These are phyloP conservation scores for Wickerhamomyces ciferrii DNA, from an alignment of 805 yeast genomes.

Conservation along the genomic window DNA sequence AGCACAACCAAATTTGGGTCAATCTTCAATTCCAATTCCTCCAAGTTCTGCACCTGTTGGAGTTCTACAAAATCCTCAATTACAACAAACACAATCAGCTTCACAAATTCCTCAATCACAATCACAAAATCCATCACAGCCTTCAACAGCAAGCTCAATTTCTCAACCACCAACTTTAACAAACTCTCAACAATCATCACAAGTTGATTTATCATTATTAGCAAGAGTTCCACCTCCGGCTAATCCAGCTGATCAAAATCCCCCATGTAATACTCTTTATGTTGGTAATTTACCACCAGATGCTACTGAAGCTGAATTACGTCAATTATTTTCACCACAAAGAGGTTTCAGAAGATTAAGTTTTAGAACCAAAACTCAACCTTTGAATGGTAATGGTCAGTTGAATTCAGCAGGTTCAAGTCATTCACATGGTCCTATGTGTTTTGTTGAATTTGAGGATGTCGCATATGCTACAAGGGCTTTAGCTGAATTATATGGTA, in stretches of 20 bases:
- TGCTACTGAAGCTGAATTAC: conserved; percentile 88
- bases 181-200: conserved; percentile 23
- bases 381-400: conserved; percentile 26
- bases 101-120: conserved; percentile 4
- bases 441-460: conserved; percentile 98
- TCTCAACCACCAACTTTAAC: conserved; percentile 3
- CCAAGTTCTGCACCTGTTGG: conserved; percentile 15
- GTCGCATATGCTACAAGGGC: conserved; percentile 92
- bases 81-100: not conserved
- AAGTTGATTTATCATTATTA: conserved; percentile 61
- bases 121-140: conserved; percentile 3
- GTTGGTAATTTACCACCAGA: conserved; percentile 98
- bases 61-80: conserved; percentile 9
- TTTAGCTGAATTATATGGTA: conserved; percentile 87
- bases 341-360: conserved; percentile 90
- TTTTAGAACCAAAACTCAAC: conserved; percentile 69
- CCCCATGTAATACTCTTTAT: conserved; percentile 95
- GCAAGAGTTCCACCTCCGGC: conserved; percentile 89
- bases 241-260: conserved; percentile 98
- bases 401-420: conserved; percentile 12
- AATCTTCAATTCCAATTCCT: conserved; percentile 11
- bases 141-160: not conserved
- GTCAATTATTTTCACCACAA: conserved; percentile 82
- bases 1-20: not conserved
- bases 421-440: conserved; percentile 91